Evolutionary conservation across 2,329 filamentous ascomycete species (phyloP).

Genomic region (Sarocladium brachiariae): DNA sequence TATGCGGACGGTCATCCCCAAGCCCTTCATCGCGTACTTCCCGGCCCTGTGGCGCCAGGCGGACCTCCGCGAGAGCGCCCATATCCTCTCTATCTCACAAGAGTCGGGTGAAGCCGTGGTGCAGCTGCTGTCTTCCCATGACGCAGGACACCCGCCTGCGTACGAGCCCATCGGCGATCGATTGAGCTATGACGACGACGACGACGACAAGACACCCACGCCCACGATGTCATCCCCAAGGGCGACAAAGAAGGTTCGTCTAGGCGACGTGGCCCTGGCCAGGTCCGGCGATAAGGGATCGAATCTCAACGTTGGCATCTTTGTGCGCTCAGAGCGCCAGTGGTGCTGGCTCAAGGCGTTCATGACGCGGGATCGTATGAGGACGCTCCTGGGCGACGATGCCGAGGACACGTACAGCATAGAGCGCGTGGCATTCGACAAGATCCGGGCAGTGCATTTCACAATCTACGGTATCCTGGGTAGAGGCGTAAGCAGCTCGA

Average conservation of each 20-base stretch:
- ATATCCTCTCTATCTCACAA: conserved; percentile 12
- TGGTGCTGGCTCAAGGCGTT: conserved; percentile 37
- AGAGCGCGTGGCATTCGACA: conserved; percentile 40
- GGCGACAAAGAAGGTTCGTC: conserved; percentile 16
- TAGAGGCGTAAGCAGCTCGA: conserved; percentile 39
- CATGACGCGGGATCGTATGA: conserved; percentile 32
- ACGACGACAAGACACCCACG: background rate
- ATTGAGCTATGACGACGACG: conserved; percentile 17
- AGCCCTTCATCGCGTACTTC: conserved; percentile 17
- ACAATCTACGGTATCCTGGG: conserved; percentile 40
- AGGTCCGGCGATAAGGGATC: conserved; percentile 35
- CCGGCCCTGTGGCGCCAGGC: conserved; percentile 19
- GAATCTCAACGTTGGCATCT: conserved; percentile 38
- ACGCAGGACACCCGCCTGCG: background rate
- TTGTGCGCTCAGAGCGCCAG: conserved; percentile 34
- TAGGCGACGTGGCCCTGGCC: conserved; percentile 24
- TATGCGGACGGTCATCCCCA: conserved; percentile 27
- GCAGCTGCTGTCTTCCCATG: no score
- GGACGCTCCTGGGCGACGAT: conserved; percentile 28
- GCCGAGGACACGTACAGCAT: conserved; percentile 25
- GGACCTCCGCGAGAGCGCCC: conserved; percentile 25
- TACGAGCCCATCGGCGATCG: conserved; percentile 13
- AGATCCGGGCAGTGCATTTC: conserved; percentile 41
- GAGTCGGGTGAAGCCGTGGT: no score
- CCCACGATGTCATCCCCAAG: conserved; percentile 14